phyloP scores from a whole-genome alignment of 257 asterid genomes.

The Pogostemon cablin region DNA sequence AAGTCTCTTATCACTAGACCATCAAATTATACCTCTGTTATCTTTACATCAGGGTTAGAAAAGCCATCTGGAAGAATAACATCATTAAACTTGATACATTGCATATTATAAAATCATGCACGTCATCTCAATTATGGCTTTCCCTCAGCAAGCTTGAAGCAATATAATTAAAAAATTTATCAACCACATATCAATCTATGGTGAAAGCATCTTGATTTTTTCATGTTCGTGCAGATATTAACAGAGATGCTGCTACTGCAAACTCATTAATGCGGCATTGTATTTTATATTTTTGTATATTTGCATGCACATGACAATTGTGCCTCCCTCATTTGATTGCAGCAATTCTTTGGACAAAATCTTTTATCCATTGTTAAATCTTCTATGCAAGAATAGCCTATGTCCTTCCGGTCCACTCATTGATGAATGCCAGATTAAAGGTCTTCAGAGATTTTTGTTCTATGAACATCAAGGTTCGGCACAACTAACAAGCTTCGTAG shows the following conservation, averaged over 20 bases:
- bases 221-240: constrained; percentile 1
- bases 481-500: constrained; percentile 48
- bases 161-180: not conserved
- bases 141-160: constrained; percentile 11
- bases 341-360: constrained; percentile 73
- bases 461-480: constrained; percentile 45
- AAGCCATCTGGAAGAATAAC: not conserved
- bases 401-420: constrained; percentile 46
- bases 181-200: constrained; percentile 5
- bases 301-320: constrained; percentile 26
- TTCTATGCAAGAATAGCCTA: constrained; percentile 40
- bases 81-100: not conserved
- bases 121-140: constrained; percentile 25
- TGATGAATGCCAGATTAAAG: constrained; percentile 59
- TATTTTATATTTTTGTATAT: constrained; percentile 23
- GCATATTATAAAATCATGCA: constrained; percentile 11
- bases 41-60: constrained; percentile 5
- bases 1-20: not conserved
- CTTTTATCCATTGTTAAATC: constrained; percentile 54
- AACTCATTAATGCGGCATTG: constrained; percentile 13
- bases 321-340: constrained; percentile 38
- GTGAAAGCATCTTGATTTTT: constrained; percentile 12
- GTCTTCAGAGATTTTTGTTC: constrained; percentile 57
- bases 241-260: constrained; percentile 10
- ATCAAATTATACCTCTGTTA: constrained; percentile 22